Percentiles rank a stretch among this genome's conserved stretches.
Evolutionary conservation across 2,329 filamentous ascomycete genomes (phyloP).

Genomic region (Pseudogymnoascus sp.): DNA sequence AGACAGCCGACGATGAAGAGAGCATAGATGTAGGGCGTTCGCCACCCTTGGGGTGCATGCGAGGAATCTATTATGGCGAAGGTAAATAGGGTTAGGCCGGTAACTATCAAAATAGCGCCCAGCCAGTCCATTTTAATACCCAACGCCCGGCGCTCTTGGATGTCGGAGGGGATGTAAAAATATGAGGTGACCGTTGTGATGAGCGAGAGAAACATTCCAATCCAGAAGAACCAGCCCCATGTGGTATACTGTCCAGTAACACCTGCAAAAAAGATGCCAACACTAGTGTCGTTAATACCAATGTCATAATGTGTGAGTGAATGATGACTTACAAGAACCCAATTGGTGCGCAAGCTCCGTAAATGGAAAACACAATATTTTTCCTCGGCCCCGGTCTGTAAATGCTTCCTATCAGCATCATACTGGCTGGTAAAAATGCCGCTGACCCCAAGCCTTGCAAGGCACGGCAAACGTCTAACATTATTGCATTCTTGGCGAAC

Average conservation of each 20-base stretch:
- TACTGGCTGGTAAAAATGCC: slow-evolving; percentile 60
- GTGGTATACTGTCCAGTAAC: slow-evolving; percentile 48
- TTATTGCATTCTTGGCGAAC: slow-evolving; percentile 57
- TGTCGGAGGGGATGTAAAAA: slow-evolving; percentile 43
- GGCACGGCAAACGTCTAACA: slow-evolving; percentile 67
- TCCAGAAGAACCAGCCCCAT: slow-evolving; percentile 64
- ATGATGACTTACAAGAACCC: slow-evolving; percentile 43
- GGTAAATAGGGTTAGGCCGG: slow-evolving; percentile 60
- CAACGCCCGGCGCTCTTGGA: slow-evolving; percentile 26
- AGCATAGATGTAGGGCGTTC: slow-evolving; percentile 62
- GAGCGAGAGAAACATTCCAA: slow-evolving; percentile 46
- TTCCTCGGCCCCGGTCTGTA: slow-evolving; percentile 63
- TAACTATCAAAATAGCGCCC: slow-evolving; percentile 52
- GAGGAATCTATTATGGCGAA: slow-evolving; percentile 68
- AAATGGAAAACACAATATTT: slow-evolving; percentile 53
- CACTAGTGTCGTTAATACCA: slow-evolving; percentile 37
- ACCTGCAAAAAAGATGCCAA: slow-evolving; percentile 58
- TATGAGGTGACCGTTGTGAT: slow-evolving; percentile 39
- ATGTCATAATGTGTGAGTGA: slow-evolving; percentile 47
- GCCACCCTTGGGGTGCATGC: slow-evolving; percentile 61
- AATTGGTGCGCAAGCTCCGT: slow-evolving; percentile 46
- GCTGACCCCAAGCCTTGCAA: slow-evolving; percentile 67
- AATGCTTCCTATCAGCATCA: slow-evolving; percentile 56
- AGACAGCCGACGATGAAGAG: slow-evolving; percentile 56
- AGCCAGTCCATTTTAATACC: slow-evolving; percentile 60